Evolutionary conservation across 2,329 filamentous ascomycete genomes (phyloP).

Genomic region (Aureobasidium subglaciale): DNA sequence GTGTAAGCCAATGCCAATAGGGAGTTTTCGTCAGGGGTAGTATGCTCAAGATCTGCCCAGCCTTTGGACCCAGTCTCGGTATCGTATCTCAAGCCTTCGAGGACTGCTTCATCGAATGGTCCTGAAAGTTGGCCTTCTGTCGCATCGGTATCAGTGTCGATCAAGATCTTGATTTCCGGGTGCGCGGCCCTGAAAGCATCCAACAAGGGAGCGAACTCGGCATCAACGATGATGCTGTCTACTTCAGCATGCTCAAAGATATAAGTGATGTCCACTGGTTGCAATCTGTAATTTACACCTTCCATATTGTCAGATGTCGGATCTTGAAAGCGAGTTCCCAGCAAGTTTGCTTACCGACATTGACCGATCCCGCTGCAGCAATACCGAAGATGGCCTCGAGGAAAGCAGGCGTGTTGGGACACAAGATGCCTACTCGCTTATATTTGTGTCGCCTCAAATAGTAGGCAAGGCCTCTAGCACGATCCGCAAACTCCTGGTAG

Average conservation of each 20-base stretch:
- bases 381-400: constrained; percentile 86
- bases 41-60: constrained; percentile 69
- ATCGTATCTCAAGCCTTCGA: constrained; percentile 73
- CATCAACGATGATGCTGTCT: constrained; percentile 79
- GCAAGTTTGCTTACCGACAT: constrained; percentile 50
- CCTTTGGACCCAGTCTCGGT: constrained; percentile 56
- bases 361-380: constrained; percentile 69
- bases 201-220: constrained; percentile 68
- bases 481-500: constrained; percentile 77
- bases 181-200: constrained; percentile 56
- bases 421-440: constrained; percentile 75
- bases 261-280: constrained; percentile 79
- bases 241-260: constrained; percentile 84
- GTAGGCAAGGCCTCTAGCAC: constrained; percentile 80
- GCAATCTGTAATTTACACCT: constrained; percentile 66
- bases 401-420: constrained; percentile 91
- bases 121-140: constrained; percentile 67
- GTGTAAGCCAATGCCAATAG: constrained; percentile 88
- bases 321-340: background rate
- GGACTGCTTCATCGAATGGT: constrained; percentile 74
- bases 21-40: constrained; percentile 68
- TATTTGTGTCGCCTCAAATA: constrained; percentile 69
- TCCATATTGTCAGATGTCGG: background rate
- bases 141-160: constrained; percentile 79
- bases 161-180: constrained; percentile 60